phyloP scores from a whole-genome alignment of 345 rosid species.

The Turritis glabra region DNA sequence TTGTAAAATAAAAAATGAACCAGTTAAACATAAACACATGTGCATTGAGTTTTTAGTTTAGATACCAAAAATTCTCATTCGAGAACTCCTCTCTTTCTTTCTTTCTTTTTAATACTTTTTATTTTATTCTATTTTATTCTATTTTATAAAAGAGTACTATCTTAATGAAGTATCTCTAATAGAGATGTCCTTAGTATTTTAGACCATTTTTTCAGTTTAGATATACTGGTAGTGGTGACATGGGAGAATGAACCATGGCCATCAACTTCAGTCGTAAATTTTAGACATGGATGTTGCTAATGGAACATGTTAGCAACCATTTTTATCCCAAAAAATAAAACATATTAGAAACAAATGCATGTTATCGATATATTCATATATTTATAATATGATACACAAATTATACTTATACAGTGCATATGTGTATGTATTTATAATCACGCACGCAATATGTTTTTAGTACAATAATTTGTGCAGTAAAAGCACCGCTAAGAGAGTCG shows the following conservation, averaged over 20 bases:
- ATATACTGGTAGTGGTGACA: neutral
- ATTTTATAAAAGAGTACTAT: too few species aligned
- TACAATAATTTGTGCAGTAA: conserved; percentile 33
- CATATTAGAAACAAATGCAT: neutral
- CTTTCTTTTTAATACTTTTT: too few species aligned
- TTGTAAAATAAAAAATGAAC: too few species aligned
- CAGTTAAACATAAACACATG: too few species aligned
- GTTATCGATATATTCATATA: neutral
- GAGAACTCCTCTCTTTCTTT: too few species aligned
- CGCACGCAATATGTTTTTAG: conserved; percentile 29
- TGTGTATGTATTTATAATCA: conserved; percentile 27
- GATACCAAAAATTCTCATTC: too few species aligned
- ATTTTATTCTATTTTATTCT: too few species aligned
- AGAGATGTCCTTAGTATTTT: too few species aligned
- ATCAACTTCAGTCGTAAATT: neutral
- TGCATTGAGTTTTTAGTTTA: too few species aligned
- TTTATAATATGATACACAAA: neutral
- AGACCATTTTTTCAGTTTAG: neutral
- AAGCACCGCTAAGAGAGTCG: conserved; percentile 34
- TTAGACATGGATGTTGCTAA: neutral
- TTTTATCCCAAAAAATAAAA: neutral
- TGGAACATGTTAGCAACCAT: neutral
- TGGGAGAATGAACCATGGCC: neutral
- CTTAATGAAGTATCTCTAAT: too few species aligned
- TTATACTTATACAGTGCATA: conserved; percentile 7